Conservation (phyloP, 192 early-diverging fungal genomes). For the Coemansia sp. region DNA sequence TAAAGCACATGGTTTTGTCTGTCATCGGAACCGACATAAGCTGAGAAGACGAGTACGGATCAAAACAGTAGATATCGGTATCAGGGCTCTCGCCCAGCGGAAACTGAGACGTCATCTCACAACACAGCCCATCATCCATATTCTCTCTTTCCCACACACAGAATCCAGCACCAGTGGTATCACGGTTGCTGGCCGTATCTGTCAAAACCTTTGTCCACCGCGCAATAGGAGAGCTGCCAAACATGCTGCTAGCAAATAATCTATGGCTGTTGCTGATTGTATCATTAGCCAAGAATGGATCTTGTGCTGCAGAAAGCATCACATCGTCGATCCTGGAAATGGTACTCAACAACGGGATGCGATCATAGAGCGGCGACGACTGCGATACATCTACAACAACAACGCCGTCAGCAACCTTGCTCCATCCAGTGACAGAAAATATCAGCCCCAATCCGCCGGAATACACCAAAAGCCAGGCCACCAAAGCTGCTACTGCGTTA, state of each 20-base stretch:
- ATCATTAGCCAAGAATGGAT: neutral
- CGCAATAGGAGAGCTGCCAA: slow-evolving; percentile 18
- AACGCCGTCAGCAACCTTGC: slow-evolving; percentile 16
- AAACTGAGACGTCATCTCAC: slow-evolving; percentile 38
- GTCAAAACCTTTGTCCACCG: slow-evolving; percentile 38
- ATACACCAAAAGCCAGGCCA: slow-evolving; percentile 30
- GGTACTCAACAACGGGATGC: slow-evolving; percentile 24
- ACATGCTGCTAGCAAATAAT: neutral
- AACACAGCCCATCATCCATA: slow-evolving; percentile 47
- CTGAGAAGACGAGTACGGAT: slow-evolving; percentile 9
- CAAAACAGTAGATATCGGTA: slow-evolving; percentile 39
- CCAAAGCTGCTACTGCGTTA: slow-evolving; percentile 28
- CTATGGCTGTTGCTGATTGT: neutral
- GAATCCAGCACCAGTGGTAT: slow-evolving; percentile 21
- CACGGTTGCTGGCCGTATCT: slow-evolving; percentile 16
- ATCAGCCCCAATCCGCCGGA: slow-evolving; percentile 21
- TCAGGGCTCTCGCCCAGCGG: slow-evolving; percentile 52
- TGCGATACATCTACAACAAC: slow-evolving; percentile 22
- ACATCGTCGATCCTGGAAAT: slow-evolving; percentile 40
- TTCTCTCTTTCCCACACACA: slow-evolving; percentile 22
- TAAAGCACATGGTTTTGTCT: slow-evolving; percentile 32
- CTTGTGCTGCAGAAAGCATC: neutral
- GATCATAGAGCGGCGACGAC: slow-evolving; percentile 34
- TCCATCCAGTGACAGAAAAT: slow-evolving; percentile 21
- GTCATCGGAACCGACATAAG: neutral